These are phyloP conservation scores for Aphanomyces astaci DNA, from an alignment of 352 stramenopile species.

Conservation along the genomic window DNA sequence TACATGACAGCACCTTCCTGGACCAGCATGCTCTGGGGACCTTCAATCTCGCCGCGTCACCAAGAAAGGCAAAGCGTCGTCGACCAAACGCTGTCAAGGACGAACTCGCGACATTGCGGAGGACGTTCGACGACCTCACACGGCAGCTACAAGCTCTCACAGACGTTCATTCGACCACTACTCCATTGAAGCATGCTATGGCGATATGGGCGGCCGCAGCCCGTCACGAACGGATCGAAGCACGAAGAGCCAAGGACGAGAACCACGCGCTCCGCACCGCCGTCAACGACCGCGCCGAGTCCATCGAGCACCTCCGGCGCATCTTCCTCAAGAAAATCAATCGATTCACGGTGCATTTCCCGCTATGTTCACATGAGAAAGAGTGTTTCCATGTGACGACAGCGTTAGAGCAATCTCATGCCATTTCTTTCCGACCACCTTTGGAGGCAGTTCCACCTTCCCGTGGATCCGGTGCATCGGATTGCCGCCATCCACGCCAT, in stretches of 20 bases:
- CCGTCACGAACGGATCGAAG: background rate
- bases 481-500: conserved; percentile 10
- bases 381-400: background rate
- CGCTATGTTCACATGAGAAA: background rate
- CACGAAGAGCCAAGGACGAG: background rate
- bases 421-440: background rate
- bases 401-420: background rate
- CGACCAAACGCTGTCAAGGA: background rate
- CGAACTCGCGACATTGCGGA: background rate
- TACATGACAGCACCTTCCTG: background rate
- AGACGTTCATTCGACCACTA: background rate
- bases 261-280: background rate
- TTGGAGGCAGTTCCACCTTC: background rate
- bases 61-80: background rate
- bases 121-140: background rate
- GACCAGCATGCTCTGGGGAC: background rate
- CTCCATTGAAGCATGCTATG: background rate
- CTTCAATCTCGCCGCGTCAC: background rate
- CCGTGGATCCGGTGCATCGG: background rate
- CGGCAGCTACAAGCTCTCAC: background rate
- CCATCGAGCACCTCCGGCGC: background rate
- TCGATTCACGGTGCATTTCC: background rate
- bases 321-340: background rate
- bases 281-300: background rate
- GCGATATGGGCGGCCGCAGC: background rate